phyloP scores from a whole-genome alignment of 441 rosid species.

The Populus tomentosa region DNA sequence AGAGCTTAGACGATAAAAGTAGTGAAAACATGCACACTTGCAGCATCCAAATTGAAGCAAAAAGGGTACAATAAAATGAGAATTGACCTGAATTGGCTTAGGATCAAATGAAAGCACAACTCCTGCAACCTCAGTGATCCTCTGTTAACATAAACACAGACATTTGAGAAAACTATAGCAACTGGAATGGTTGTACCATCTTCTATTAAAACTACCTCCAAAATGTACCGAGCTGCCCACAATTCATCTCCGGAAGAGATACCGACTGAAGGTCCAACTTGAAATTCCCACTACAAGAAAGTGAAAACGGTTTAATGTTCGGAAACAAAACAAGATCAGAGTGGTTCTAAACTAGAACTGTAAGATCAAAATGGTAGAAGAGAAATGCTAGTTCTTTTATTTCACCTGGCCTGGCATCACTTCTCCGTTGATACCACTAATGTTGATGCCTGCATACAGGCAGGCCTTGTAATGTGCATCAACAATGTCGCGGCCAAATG shows the following conservation, averaged over 20 bases:
- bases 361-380: not conserved
- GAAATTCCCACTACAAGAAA: constrained; percentile 71
- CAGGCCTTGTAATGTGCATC: constrained; percentile 91
- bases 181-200: not conserved
- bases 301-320: not conserved
- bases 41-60: not conserved
- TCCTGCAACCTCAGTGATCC: constrained; percentile 88
- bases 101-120: constrained; percentile 78
- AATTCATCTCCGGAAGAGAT: constrained; percentile 74
- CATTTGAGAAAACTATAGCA: not conserved
- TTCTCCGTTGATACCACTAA: constrained; percentile 85
- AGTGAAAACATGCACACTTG: not conserved
- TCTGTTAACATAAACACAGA: constrained; percentile 35
- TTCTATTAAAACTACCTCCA: constrained; percentile 44
- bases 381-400: constrained; percentile 4
- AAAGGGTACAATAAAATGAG: not conserved
- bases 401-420: constrained; percentile 38
- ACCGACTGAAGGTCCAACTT: constrained; percentile 84
- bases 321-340: not conserved
- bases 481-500: constrained; percentile 71
- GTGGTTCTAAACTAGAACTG: not conserved
- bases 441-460: constrained; percentile 66
- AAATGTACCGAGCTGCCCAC: constrained; percentile 82
- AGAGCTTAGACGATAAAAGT: not conserved
- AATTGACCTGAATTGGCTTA: constrained; percentile 65